Conservation (phyloP, 176 grass and related monocot genomes). For the Avena atlantica region DNA sequence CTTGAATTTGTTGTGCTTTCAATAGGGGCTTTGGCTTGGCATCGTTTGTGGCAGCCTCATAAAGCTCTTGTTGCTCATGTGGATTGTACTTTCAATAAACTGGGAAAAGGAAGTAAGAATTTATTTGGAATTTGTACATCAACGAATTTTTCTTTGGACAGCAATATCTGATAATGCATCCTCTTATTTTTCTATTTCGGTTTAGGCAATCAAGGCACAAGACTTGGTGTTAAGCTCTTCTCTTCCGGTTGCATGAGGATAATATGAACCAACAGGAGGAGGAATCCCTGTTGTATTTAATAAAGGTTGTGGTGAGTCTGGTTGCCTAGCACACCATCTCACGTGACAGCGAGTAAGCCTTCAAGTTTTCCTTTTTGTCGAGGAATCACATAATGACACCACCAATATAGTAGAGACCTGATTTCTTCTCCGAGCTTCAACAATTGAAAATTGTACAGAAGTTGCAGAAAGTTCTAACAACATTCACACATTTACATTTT, state of each 20-base stretch:
- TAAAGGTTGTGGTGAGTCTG: too few species aligned
- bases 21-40: conserved; percentile 1
- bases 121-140: background rate
- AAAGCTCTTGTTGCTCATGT: background rate
- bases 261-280: background rate
- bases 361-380: too few species aligned
- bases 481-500: too few species aligned
- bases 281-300: too few species aligned
- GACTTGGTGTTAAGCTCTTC: background rate
- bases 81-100: background rate
- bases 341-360: too few species aligned
- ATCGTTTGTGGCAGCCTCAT: background rate
- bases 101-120: conserved; percentile 1
- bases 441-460: too few species aligned
- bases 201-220: background rate
- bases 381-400: too few species aligned
- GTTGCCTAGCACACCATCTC: too few species aligned
- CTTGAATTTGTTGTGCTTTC: background rate
- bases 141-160: background rate
- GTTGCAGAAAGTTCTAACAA: too few species aligned
- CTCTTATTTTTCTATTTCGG: background rate
- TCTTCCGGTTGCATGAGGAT: background rate
- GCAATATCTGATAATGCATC: background rate
- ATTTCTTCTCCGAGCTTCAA: too few species aligned
- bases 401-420: too few species aligned